Base-by-base conservation (phyloP, 306 rosid genomes). In the Ormosia semicastrata region DNA sequence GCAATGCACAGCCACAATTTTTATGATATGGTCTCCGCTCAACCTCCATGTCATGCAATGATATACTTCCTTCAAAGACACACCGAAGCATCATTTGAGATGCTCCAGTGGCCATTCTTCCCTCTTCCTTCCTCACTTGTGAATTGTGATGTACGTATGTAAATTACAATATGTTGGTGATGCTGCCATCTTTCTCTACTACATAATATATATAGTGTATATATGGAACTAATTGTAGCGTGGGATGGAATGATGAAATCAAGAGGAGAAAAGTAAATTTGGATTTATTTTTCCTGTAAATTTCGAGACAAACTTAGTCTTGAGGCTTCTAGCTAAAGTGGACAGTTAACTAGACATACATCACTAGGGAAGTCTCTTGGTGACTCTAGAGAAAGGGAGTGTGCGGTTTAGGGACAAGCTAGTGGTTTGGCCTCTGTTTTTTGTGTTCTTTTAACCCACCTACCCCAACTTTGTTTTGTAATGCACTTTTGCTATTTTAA, bases 1-100 rank as follows among this genome's bases (percentile, higher is more conserved):
- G 94, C 52, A 94, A 77, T 24, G 90, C 91, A 64, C 98, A 94
- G 10, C 90, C 85, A 73, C 98, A 94, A 50, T 94, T 91, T 37
- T 91, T 91, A 65, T 94, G 96, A 86, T 89, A 92, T 30, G 98
- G 98, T 77, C 97, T 89, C 60, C 96, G 7, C 56, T 88, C 90
- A 41, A 86, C 79, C 56, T 84, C 90, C 15, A 29, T 88, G 71
- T 91, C 94, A 41, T 77, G 74, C 81, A 85, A 34, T 53, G 93
- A 86, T 37, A 90, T 64, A 58, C 93, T 84, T 85, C 88, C 95
- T 85, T 87, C 86, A 82, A 83, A 89, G 15, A 91, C 91, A 71
- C 86, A 70, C 76, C 66, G 59, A 72, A 85, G 57, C 79, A 87
- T 64, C 85, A 80, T 79, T 39, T 87, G 83, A 18, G 72, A 75